phyloP scores from a whole-genome alignment of 495 filamentous ascomycete genomes.

The Echria macrotheca region DNA sequence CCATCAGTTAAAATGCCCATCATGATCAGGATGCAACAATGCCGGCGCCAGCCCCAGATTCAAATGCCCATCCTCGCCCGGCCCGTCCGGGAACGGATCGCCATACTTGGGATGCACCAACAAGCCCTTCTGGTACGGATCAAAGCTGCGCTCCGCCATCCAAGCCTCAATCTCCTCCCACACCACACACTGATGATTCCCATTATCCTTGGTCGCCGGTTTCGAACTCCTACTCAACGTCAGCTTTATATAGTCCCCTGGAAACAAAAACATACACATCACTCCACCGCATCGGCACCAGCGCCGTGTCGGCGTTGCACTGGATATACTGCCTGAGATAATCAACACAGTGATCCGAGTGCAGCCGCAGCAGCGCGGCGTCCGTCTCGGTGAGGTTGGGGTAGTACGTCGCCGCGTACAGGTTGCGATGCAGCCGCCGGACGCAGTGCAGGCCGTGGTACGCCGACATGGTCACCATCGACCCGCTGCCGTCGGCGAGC shows the following conservation, averaged over 20 bases:
- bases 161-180: conserved; percentile 7
- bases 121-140: conserved; percentile 1
- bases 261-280: background rate
- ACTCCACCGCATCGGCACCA: conserved; percentile 8
- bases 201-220: background rate
- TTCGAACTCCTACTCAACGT: too few species aligned
- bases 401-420: conserved; percentile 10
- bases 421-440: background rate
- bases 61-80: background rate
- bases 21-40: too few species aligned
- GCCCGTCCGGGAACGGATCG: background rate
- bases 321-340: conserved; percentile 12
- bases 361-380: background rate
- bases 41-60: background rate
- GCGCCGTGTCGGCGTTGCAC: conserved; percentile 12
- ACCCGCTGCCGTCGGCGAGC: conserved; percentile 4
- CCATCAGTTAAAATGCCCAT: too few species aligned
- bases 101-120: conserved; percentile 8
- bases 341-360: conserved; percentile 11
- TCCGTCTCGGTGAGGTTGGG: conserved; percentile 2
- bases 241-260: too few species aligned
- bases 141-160: conserved; percentile 4
- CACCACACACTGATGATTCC: conserved; percentile 4
- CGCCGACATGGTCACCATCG: conserved; percentile 3
- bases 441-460: conserved; percentile 10